These are phyloP conservation scores for Fusarium cyanostomum DNA, from an alignment of 2,329 filamentous ascomycete species.

Conservation along the genomic window DNA sequence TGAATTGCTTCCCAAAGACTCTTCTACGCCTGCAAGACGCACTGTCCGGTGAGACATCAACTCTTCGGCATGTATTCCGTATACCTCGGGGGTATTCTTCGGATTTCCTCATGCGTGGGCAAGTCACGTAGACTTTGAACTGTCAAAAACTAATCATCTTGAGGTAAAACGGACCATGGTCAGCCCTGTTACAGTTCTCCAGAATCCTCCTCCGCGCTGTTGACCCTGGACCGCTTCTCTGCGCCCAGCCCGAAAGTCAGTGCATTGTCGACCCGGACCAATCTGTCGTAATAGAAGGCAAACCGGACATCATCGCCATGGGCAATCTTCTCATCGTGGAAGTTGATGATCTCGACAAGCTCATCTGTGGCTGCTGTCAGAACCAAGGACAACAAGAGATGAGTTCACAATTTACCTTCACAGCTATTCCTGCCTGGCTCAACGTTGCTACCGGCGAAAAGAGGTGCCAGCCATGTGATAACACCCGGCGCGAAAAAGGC, in stretches of 20 bases:
- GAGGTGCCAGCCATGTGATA: conserved; percentile 19
- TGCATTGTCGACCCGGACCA: conserved; percentile 1
- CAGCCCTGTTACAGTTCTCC: background rate
- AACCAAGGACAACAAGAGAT: accelerated
- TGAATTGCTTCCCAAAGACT: too few relatives aligned
- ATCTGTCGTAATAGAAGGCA: background rate
- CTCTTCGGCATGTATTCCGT: too few relatives aligned
- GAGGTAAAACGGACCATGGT: background rate
- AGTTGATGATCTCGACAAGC: conserved; percentile 15
- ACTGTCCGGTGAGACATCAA: too few relatives aligned
- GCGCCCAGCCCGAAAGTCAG: conserved; percentile 9
- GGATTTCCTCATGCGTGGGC: too few relatives aligned
- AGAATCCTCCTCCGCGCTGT: background rate
- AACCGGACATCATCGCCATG: background rate
- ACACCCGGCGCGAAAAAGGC: conserved; percentile 32
- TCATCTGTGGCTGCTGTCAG: conserved; percentile 4
- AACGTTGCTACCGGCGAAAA: conserved; percentile 23
- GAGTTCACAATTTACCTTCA: background rate
- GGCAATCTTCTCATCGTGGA: background rate
- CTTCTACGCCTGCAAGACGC: too few relatives aligned
- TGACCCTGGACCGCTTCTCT: background rate
- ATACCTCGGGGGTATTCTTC: too few relatives aligned
- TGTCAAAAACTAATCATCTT: too few relatives aligned
- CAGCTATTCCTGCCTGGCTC: conserved; percentile 16
- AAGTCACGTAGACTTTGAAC: too few relatives aligned